Conservation (phyloP, 169 alveolate species). For the Toxoplasma gondii region DNA sequence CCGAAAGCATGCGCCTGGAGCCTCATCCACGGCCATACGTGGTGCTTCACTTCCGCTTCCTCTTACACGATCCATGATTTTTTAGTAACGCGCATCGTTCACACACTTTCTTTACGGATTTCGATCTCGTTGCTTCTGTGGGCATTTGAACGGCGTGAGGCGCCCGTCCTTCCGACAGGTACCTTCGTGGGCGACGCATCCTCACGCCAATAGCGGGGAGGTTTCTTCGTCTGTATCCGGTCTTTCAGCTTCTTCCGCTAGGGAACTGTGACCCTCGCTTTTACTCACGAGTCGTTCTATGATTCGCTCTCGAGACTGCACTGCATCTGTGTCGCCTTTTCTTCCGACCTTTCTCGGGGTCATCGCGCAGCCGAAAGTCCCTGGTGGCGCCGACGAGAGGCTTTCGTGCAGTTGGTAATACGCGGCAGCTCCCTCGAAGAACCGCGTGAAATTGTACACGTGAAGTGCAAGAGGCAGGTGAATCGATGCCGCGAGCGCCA, state of each 20-base stretch:
- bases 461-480: constrained; percentile 16
- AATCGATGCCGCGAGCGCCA: not conserved
- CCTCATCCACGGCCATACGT: too few species aligned
- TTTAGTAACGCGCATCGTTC: too few species aligned
- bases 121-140: too few species aligned
- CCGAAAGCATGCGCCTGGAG: too few species aligned
- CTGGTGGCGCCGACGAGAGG: not conserved
- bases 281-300: not conserved
- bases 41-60: too few species aligned
- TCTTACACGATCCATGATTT: too few species aligned
- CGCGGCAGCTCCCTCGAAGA: constrained; percentile 19
- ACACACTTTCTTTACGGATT: too few species aligned
- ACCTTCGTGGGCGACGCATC: too few species aligned
- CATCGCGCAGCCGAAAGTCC: not conserved
- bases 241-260: not conserved
- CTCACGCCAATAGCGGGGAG: not conserved
- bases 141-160: too few species aligned
- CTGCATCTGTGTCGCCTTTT: not conserved
- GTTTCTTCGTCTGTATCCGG: not conserved
- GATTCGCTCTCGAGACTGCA: not conserved
- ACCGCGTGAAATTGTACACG: constrained; percentile 19
- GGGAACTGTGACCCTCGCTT: not conserved
- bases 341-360: not conserved
- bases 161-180: too few species aligned
- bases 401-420: constrained; percentile 19